These are phyloP conservation scores for Hamamelis virginiana DNA, from an alignment of 164 flowering plant genomes.

Conservation along the genomic window DNA sequence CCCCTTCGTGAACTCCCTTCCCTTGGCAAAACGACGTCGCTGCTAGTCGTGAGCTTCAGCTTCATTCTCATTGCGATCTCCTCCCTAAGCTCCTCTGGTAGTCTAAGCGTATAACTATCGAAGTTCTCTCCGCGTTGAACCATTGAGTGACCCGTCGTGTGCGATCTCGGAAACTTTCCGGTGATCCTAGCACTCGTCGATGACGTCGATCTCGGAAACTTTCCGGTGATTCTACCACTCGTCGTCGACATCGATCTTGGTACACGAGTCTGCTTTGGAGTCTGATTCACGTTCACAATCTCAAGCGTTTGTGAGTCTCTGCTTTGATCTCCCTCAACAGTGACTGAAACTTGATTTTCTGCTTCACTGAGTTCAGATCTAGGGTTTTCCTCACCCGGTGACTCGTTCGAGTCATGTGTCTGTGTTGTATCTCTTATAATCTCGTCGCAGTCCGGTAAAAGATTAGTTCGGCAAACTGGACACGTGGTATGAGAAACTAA, in stretches of 20 bases:
- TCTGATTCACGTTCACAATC: not conserved
- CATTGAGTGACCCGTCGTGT: slow-evolving; percentile 41
- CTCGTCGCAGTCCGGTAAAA: slow-evolving; percentile 17
- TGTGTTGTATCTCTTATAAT: not conserved
- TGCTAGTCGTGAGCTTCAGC: slow-evolving; percentile 27
- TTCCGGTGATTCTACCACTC: not conserved
- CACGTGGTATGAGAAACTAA: slow-evolving; percentile 38
- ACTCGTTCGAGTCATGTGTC: not conserved
- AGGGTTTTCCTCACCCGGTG: not conserved
- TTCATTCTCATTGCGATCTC: slow-evolving; percentile 9
- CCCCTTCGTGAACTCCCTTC: slow-evolving; percentile 22
- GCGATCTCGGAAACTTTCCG: slow-evolving; percentile 25
- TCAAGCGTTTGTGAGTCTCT: not conserved
- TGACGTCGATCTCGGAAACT: slow-evolving; percentile 28
- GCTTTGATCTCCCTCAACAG: not conserved
- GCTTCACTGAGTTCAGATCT: not conserved
- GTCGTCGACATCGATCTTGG: not conserved
- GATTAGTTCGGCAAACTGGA: slow-evolving; percentile 45
- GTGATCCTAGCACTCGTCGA: too few relatives aligned
- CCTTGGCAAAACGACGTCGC: slow-evolving; percentile 2
- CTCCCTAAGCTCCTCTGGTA: slow-evolving; percentile 31
- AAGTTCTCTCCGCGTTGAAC: slow-evolving; percentile 17
- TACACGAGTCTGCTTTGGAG: not conserved
- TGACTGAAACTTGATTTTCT: slow-evolving; percentile 1
- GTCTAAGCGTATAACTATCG: slow-evolving; percentile 28